Conservation (phyloP, 805 yeast species). For the Priceomyces haplophilus region DNA sequence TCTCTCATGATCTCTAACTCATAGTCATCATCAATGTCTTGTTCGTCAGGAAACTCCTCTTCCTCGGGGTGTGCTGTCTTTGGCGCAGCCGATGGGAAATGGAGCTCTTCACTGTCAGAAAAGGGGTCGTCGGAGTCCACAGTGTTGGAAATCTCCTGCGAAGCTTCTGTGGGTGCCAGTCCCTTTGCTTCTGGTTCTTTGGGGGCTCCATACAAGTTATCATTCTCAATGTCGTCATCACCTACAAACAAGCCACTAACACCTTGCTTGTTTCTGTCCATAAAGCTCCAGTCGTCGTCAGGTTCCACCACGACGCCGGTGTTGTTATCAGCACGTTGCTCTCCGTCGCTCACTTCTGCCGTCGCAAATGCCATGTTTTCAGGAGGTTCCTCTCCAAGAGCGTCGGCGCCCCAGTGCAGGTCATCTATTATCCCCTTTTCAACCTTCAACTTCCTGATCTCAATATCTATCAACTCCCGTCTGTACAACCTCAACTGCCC, state of each 20-base stretch:
- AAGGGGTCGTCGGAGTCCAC: conserved; percentile 19
- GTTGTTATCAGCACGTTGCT: background rate
- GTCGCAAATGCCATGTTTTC: background rate
- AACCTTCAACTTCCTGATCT: conserved; percentile 22
- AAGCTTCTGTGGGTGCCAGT: background rate
- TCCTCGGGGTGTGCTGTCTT: conserved; percentile 13
- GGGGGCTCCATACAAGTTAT: conserved; percentile 1
- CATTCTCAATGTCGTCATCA: conserved; percentile 11
- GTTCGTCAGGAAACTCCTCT: conserved; percentile 9
- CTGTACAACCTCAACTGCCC: conserved; percentile 34
- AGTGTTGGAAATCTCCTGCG: background rate
- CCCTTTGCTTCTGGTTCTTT: too few relatives aligned
- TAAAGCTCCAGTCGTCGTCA: conserved; percentile 32
- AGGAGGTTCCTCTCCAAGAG: background rate
- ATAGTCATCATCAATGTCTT: conserved; percentile 19
- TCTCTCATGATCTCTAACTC: conserved; percentile 40
- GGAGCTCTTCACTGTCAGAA: conserved; percentile 21
- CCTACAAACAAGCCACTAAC: conserved; percentile 27
- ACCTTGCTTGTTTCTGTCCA: conserved; percentile 15
- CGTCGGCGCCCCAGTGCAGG: background rate
- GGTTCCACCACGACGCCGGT: conserved; percentile 5
- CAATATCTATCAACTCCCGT: conserved; percentile 25
- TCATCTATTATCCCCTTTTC: conserved; percentile 38
- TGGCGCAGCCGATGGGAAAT: conserved; percentile 5
- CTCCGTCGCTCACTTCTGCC: background rate